A percentile compares a stretch with the other conserved stretches of the same genome.
phyloP scores from a whole-genome alignment of 1,284 basidiomycete species.

The Moesziomyces parantarcticus region DNA sequence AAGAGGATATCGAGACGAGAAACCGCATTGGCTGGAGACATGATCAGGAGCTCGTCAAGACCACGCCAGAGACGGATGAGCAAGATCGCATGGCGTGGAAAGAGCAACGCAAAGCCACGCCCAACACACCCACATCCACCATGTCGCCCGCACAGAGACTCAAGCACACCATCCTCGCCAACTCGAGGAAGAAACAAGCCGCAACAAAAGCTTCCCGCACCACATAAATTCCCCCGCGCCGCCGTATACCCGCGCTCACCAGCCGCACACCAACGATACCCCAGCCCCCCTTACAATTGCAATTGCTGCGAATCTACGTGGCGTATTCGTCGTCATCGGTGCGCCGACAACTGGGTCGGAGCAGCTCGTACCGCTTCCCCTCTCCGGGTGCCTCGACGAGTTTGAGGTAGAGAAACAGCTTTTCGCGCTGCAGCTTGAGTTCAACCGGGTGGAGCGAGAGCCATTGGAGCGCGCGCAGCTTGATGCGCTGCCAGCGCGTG shows the following conservation, averaged over 20 bases:
- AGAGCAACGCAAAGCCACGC: neutral
- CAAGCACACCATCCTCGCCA: neutral
- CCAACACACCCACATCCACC: neutral
- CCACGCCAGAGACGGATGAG: neutral
- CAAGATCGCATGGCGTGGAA: neutral
- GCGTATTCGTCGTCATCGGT: neutral
- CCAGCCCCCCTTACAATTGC: too few relatives aligned
- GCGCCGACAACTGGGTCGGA: slow-evolving; percentile 16
- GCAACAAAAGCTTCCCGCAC: too few relatives aligned
- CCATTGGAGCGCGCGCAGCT: slow-evolving; percentile 36
- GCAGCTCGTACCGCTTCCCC: slow-evolving; percentile 26
- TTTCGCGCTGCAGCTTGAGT: slow-evolving; percentile 35
- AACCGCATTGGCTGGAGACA: slow-evolving; percentile 67
- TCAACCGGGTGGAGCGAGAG: slow-evolving; percentile 42
- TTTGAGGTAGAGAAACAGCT: slow-evolving; percentile 47
- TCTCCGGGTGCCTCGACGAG: slow-evolving; percentile 14
- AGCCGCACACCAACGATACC: too few relatives aligned
- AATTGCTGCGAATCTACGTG: too few relatives aligned
- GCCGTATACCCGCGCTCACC: too few relatives aligned
- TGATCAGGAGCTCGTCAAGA: slow-evolving; percentile 10
- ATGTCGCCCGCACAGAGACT: neutral
- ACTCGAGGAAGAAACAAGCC: too few relatives aligned
- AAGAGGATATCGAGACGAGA: slow-evolving; percentile 77
- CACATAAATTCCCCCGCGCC: too few relatives aligned
- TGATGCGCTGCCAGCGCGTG: slow-evolving; percentile 33